These are phyloP conservation scores for Tetracladium marchalianum DNA, from an alignment of 495 filamentous ascomycete species.

Conservation along the genomic window DNA sequence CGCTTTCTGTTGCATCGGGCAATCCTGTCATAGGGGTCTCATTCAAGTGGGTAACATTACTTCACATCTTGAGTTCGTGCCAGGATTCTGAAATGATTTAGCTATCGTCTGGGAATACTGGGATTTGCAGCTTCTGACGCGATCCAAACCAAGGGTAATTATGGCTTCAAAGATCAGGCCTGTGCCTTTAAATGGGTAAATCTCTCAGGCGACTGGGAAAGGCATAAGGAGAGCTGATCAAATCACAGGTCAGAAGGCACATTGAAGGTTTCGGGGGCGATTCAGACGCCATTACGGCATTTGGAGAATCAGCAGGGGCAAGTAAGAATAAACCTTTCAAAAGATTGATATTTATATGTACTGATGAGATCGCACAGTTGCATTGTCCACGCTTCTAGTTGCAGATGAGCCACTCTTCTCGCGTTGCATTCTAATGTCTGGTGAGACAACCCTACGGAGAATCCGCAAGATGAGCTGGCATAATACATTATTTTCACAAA, in stretches of 20 bases:
- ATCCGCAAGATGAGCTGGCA: conserved; percentile 7
- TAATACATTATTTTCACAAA: not conserved
- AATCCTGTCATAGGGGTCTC: conserved; percentile 13
- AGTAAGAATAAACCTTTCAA: conserved; percentile 1
- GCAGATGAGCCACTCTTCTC: conserved; percentile 5
- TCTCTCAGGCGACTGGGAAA: not conserved
- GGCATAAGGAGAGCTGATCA: not conserved
- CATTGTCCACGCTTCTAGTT: conserved; percentile 1
- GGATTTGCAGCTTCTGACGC: conserved; percentile 7
- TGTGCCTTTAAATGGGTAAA: conserved; percentile 14
- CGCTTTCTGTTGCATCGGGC: conserved; percentile 1
- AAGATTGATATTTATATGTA: too few relatives aligned
- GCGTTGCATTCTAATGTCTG: conserved; percentile 12
- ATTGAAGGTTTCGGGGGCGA: conserved; percentile 28
- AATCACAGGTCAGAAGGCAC: conserved; percentile 17
- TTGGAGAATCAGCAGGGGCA: conserved; percentile 50
- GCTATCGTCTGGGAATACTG: conserved; percentile 11
- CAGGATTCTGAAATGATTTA: too few relatives aligned
- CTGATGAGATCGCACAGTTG: not conserved
- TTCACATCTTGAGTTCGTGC: too few relatives aligned
- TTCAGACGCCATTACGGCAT: conserved; percentile 27
- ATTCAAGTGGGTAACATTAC: conserved; percentile 5
- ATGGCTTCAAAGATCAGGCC: conserved; percentile 11
- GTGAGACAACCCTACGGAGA: conserved; percentile 8
- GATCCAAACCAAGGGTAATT: conserved; percentile 2